Conservation (phyloP, 2,329 filamentous ascomycete genomes). For the Alternaria ethzedia region DNA sequence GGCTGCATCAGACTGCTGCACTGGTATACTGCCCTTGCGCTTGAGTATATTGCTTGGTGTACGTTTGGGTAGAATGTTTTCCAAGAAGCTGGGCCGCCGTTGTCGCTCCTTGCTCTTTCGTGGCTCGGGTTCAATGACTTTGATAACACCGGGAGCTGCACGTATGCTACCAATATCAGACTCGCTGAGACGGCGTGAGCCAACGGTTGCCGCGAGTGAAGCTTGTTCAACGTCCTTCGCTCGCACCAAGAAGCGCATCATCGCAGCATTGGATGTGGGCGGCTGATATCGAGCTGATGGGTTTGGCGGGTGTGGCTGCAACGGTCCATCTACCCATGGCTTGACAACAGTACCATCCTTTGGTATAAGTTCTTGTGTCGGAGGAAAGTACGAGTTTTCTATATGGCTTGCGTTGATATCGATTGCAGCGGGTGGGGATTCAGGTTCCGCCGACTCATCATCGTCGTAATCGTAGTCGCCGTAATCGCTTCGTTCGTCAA, state of each 20-base stretch:
- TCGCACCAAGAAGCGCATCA: conserved; percentile 57
- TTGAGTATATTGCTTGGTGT: conserved; percentile 55
- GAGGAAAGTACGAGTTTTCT: conserved; percentile 43
- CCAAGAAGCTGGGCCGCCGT: conserved; percentile 62
- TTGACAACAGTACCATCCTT: conserved; percentile 37
- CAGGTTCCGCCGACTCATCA: conserved; percentile 37
- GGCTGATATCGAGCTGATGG: conserved; percentile 54
- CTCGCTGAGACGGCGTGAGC: conserved; percentile 69
- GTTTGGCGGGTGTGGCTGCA: conserved; percentile 34
- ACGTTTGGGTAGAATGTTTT: conserved; percentile 51
- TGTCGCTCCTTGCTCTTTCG: conserved; percentile 48
- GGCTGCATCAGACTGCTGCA: conserved; percentile 31
- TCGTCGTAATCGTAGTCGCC: conserved; percentile 46
- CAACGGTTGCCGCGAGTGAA: conserved; percentile 71
- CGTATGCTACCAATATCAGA: conserved; percentile 68
- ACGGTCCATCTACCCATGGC: conserved; percentile 59
- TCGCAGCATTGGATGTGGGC: conserved; percentile 62
- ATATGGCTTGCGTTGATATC: conserved; percentile 33
- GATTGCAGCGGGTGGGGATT: conserved; percentile 46
- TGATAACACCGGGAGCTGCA: conserved; percentile 66
- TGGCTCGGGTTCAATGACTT: conserved; percentile 60
- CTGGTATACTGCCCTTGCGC: conserved; percentile 53
- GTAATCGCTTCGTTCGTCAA: conserved; percentile 48
- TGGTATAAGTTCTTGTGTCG: conserved; percentile 24
- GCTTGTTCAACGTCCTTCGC: conserved; percentile 60